Conservation (phyloP, 2,329 filamentous ascomycete species). For the Myotisia sp. region DNA sequence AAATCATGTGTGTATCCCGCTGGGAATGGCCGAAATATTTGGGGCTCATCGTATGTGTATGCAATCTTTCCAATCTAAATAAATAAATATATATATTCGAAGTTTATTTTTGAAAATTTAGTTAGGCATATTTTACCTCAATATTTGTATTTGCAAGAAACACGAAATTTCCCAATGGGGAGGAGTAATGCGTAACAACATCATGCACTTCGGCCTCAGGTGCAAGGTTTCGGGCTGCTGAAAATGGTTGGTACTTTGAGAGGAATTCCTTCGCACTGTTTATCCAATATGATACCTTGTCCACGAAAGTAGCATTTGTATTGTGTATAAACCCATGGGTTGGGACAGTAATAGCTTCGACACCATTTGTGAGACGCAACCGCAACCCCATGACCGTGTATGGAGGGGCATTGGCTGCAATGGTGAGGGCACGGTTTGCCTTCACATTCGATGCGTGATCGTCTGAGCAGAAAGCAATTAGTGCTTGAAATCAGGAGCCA, state of each 20-base stretch:
- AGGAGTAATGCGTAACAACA: neutral
- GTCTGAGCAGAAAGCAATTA: no score
- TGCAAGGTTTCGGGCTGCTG: neutral
- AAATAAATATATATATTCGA: neutral
- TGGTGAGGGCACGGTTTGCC: neutral
- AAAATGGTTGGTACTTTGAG: neutral
- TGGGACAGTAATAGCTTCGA: conserved; percentile 4
- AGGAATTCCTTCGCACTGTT: neutral
- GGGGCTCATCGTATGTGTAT: conserved; percentile 2
- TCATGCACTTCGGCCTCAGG: neutral
- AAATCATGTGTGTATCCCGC: conserved; percentile 1
- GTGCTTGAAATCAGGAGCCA: no score
- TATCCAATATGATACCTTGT: neutral
- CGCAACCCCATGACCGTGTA: neutral
- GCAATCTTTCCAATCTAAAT: conserved; percentile 1
- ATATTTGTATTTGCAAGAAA: neutral
- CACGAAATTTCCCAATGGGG: neutral
- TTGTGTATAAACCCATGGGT: conserved; percentile 3
- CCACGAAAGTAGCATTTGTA: neutral
- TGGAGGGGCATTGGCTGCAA: neutral
- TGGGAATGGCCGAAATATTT: neutral
- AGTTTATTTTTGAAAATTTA: neutral
- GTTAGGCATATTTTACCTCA: neutral
- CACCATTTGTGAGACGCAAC: neutral
- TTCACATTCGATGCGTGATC: no score